Conservation (phyloP, 768 basidiomycete species). For the Sarcomyxa edulis region DNA sequence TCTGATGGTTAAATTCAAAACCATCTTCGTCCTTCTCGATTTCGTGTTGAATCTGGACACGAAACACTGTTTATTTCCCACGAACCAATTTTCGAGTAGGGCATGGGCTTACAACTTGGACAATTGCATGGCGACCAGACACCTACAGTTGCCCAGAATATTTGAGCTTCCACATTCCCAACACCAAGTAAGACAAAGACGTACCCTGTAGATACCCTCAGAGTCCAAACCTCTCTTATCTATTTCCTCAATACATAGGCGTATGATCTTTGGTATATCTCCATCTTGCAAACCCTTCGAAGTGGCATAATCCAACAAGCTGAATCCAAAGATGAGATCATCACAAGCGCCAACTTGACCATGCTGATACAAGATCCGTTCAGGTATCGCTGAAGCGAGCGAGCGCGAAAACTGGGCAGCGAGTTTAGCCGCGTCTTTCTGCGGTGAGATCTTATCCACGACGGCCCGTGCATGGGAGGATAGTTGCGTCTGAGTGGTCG, state of each 20-base stretch:
- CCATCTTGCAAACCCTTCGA: slow-evolving; percentile 68
- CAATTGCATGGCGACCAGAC: slow-evolving; percentile 78
- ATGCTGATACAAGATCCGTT: slow-evolving; percentile 71
- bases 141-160: slow-evolving; percentile 37
- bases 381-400: slow-evolving; percentile 60
- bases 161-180: too few species aligned
- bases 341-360: slow-evolving; percentile 79
- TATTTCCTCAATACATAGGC: slow-evolving; percentile 77
- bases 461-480: slow-evolving; percentile 57
- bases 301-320: slow-evolving; percentile 84
- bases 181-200: too few species aligned
- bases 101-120: slow-evolving; percentile 60
- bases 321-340: slow-evolving; percentile 87
- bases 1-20: slow-evolving; percentile 63
- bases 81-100: neutral
- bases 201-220: slow-evolving; percentile 79
- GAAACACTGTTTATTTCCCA: too few species aligned
- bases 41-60: slow-evolving; percentile 69
- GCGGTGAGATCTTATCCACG: slow-evolving; percentile 64
- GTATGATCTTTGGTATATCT: slow-evolving; percentile 74
- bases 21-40: slow-evolving; percentile 77
- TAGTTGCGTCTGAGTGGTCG: slow-evolving; percentile 68
- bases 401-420: slow-evolving; percentile 54
- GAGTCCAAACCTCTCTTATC: slow-evolving; percentile 72
- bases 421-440: slow-evolving; percentile 61